Evolutionary conservation across 2,329 filamentous ascomycete species (phyloP).

Genomic region (Paecilomyces niveus): DNA sequence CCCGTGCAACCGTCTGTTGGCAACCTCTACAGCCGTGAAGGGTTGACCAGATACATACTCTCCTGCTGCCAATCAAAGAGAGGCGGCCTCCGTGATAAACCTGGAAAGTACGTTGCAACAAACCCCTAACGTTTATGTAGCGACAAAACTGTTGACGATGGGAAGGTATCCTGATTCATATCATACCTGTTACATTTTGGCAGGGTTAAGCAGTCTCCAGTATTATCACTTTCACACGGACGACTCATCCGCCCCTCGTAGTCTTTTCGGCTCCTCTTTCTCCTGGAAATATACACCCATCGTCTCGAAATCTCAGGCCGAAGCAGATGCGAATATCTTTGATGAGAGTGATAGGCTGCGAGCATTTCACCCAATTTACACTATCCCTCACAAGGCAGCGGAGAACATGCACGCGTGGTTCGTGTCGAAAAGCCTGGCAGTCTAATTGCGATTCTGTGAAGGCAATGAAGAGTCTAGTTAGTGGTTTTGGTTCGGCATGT

Average conservation of each 20-base stretch:
- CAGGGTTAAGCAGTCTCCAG: slow-evolving; percentile 76
- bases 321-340: slow-evolving; percentile 54
- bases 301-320: slow-evolving; percentile 40
- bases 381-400: slow-evolving; percentile 66
- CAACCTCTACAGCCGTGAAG: slow-evolving; percentile 69
- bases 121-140: not conserved
- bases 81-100: slow-evolving; percentile 89
- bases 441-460: not conserved
- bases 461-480: not conserved
- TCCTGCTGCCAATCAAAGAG: slow-evolving; percentile 73
- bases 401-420: slow-evolving; percentile 59
- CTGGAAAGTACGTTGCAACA: slow-evolving; percentile 62
- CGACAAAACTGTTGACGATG: not conserved
- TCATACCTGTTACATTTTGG: slow-evolving; percentile 86
- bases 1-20: slow-evolving; percentile 17
- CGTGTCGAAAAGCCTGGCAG: slow-evolving; percentile 19
- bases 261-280: slow-evolving; percentile 29
- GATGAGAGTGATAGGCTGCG: slow-evolving; percentile 63
- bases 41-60: slow-evolving; percentile 81
- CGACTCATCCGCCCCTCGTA: slow-evolving; percentile 21
- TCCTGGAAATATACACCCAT: slow-evolving; percentile 33
- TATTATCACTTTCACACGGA: slow-evolving; percentile 49
- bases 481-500: not conserved
- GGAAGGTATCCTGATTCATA: slow-evolving; percentile 73
- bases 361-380: slow-evolving; percentile 75